Evolutionary conservation across 305 asterid species (phyloP).

Genomic region (Fraxinus velutina): DNA sequence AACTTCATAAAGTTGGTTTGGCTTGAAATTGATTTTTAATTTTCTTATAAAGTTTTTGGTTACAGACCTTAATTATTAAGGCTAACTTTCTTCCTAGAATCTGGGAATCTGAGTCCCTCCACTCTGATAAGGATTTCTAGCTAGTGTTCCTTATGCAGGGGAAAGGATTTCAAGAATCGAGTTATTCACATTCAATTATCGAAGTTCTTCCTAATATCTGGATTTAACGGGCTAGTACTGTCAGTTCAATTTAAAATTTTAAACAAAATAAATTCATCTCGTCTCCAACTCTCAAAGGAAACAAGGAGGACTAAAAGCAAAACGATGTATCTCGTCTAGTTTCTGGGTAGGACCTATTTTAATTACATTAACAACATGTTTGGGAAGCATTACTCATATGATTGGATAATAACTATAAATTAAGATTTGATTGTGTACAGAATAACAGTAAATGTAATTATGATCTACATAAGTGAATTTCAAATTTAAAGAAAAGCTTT

Average conservation of each 20-base stretch:
- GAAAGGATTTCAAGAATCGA: neutral
- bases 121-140: neutral
- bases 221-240: neutral
- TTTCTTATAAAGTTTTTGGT: neutral
- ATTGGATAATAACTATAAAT: neutral
- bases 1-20: neutral
- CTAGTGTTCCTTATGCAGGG: neutral
- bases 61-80: neutral
- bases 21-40: neutral
- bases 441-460: neutral
- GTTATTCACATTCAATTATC: neutral
- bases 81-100: neutral
- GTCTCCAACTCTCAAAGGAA: neutral
- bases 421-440: neutral
- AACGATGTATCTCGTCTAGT: neutral
- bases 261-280: neutral
- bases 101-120: neutral
- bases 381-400: neutral
- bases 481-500: neutral
- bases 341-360: neutral
- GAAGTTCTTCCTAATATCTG: neutral
- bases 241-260: neutral
- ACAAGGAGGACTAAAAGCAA: neutral
- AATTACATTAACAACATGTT: neutral
- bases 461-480: neutral